Conservation (phyloP, 192 early-diverging fungal genomes). For the Linderina pennispora region DNA sequence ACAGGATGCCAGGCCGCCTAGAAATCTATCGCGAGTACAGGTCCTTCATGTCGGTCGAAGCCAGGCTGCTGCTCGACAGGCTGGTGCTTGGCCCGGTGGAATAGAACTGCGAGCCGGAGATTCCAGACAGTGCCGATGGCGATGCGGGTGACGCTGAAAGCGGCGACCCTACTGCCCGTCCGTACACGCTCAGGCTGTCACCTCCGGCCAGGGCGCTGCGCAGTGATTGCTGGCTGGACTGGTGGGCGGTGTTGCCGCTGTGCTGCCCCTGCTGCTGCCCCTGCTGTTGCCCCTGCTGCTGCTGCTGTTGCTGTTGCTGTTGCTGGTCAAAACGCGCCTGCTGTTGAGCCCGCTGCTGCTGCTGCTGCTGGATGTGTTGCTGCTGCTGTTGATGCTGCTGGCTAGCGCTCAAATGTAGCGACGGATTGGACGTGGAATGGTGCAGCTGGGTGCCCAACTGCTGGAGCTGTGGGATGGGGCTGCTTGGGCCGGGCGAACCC, state of each 20-base stretch:
- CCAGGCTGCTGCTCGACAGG: constrained; percentile 36
- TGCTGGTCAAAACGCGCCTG: too few species aligned
- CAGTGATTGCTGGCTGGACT: constrained; percentile 28
- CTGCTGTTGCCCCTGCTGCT: constrained; percentile 12
- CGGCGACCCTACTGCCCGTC: constrained; percentile 13
- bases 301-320: constrained; percentile 6
- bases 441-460: constrained; percentile 37
- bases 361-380: constrained; percentile 7
- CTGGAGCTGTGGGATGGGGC: constrained; percentile 34
- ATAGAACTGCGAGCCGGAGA: constrained; percentile 25
- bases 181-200: constrained; percentile 26
- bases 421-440: constrained; percentile 34
- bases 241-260: constrained; percentile 1
- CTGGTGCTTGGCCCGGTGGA: constrained; percentile 25
- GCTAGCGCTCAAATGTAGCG: constrained; percentile 12
- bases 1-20: too few species aligned
- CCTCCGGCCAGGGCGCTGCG: constrained; percentile 28
- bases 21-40: too few species aligned
- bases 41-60: constrained; percentile 40
- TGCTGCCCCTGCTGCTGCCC: constrained; percentile 9
- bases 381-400: constrained; percentile 7
- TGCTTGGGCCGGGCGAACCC: constrained; percentile 29
- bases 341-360: constrained; percentile 4
- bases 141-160: constrained; percentile 11
- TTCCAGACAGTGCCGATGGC: constrained; percentile 10